Percentiles rank a stretch among this genome's conserved stretches.
Conservation (phyloP, 1,139 yeast genomes). For the Kluyveromyces sp. region DNA sequence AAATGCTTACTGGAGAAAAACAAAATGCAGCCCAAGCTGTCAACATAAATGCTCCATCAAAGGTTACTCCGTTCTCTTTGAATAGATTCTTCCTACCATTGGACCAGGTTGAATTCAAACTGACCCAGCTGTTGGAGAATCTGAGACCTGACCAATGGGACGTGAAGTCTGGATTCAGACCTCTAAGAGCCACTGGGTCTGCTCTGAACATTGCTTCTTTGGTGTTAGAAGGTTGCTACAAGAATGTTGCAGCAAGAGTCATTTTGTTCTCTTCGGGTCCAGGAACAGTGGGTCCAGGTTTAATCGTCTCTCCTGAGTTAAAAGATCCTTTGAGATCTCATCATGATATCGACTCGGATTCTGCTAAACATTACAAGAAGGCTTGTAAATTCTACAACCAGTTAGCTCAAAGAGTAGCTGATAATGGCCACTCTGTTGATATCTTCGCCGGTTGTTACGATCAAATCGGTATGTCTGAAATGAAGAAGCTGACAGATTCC, state of each 20-base stretch:
- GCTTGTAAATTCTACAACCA: slow-evolving; percentile 81
- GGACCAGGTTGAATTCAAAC: slow-evolving; percentile 79
- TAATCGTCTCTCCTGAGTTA: slow-evolving; percentile 84
- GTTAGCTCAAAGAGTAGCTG: slow-evolving; percentile 64
- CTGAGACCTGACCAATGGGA: slow-evolving; percentile 89
- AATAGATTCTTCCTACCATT: slow-evolving; percentile 80
- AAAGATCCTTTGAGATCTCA: slow-evolving; percentile 97
- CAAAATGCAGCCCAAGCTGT: slow-evolving; percentile 15
- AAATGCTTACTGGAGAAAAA: slow-evolving; percentile 55
- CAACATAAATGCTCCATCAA: slow-evolving; percentile 18
- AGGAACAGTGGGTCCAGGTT: slow-evolving; percentile 91
- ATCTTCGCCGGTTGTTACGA: slow-evolving; percentile 97
- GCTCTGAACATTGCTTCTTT: slow-evolving; percentile 83
- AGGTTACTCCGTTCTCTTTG: slow-evolving; percentile 40
- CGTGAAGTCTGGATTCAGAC: slow-evolving; percentile 78
- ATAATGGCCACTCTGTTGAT: slow-evolving; percentile 83
- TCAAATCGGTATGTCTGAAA: slow-evolving; percentile 95
- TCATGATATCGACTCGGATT: slow-evolving; percentile 84
- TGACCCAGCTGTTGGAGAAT: slow-evolving; percentile 73
- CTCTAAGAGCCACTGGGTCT: slow-evolving; percentile 88
- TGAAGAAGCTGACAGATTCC: slow-evolving; percentile 79
- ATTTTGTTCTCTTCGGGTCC: slow-evolving; percentile 94
- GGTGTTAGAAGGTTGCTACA: slow-evolving; percentile 76
- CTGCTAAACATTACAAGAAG: slow-evolving; percentile 87
- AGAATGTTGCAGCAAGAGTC: slow-evolving; percentile 85